Conservation (phyloP, 73 alveolate genomes). For the Paramecium primaurelia region DNA sequence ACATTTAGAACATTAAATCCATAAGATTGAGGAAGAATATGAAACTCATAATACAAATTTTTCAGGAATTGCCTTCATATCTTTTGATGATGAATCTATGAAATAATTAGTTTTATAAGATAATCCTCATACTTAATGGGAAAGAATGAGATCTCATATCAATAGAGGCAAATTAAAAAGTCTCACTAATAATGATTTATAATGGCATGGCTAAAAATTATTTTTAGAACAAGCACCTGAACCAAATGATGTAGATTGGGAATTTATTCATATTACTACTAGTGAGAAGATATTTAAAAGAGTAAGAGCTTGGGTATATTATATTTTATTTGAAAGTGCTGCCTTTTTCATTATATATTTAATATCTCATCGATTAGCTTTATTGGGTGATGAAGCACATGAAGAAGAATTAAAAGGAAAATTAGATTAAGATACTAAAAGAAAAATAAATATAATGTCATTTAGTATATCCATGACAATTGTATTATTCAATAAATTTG, state of each 20-base stretch:
- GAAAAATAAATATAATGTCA: slow-evolving; percentile 15
- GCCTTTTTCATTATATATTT: slow-evolving; percentile 41
- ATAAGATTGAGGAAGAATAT: slow-evolving; percentile 23
- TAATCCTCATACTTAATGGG: slow-evolving; percentile 40
- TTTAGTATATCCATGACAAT: slow-evolving; percentile 16
- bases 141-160: slow-evolving; percentile 11
- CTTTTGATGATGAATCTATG: slow-evolving; percentile 50
- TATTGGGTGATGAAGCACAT: slow-evolving; percentile 44
- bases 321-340: not conserved
- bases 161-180: slow-evolving; percentile 30
- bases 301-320: not conserved
- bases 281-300: slow-evolving; percentile 43
- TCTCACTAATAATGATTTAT: slow-evolving; percentile 31
- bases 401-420: slow-evolving; percentile 60
- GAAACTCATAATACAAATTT: slow-evolving; percentile 24
- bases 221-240: slow-evolving; percentile 61
- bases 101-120: slow-evolving; percentile 31
- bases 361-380: slow-evolving; percentile 37
- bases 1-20: slow-evolving; percentile 39
- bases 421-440: slow-evolving; percentile 12
- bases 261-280: slow-evolving; percentile 53
- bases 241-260: slow-evolving; percentile 67
- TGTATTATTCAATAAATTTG: slow-evolving; percentile 57
- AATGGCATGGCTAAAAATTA: slow-evolving; percentile 44
- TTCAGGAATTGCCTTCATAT: slow-evolving; percentile 58